Base-by-base conservation (phyloP, 1,284 basidiomycete genomes). In the Mycosarcoma mackinlayi region DNA sequence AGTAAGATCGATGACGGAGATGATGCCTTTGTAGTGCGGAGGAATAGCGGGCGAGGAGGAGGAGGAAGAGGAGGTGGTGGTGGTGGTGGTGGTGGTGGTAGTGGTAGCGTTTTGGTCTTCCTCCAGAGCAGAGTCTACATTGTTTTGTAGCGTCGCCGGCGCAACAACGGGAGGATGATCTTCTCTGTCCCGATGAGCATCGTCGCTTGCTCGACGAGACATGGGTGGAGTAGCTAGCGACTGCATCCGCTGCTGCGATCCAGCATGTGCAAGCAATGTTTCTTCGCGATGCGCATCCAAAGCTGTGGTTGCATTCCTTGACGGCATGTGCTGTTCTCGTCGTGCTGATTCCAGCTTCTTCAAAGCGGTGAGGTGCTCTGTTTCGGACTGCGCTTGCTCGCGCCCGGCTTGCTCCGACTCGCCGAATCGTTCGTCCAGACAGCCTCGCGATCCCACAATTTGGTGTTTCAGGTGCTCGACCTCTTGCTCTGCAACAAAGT, bases 181-280 rank as follows among this genome's bases (percentile, higher is more conserved):
- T n/a, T n/a, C n/a, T n/a, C n/a, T n/a, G n/a, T n/a, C n/a, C n/a
- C n/a, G n/a, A 6, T 16, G 24, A 16, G 27, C 35, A 28, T 41
- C 37, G 21, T 37, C 16, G 44, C 58, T 57, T 4, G 51, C 19
- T 19, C 49, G 41, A 8, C 47, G 67, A 4, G 67, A 70, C 6
- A 59, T 19, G 1, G 67, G 67, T 2, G 67, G 67, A 18, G 67
- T 71, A 9, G 62, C 67, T 13, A 71, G 61, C 27, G 58, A 54
- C 19, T 65, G 57, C 23, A 71, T 27, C 19, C 64, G 42, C 13
- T 55, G 57, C 16, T 49, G 37, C 9, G 38, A 45, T 25, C 37
- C 52, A 18, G 37, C 9, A 3, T 30, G n/a, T 3, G 40, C 30
- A 27, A 6, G 11, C 33, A 16, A 14, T 10, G 16, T 21, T 10